Base-by-base conservation (phyloP, 2,329 filamentous ascomycete species). In the Cladorrhinum sp. region DNA sequence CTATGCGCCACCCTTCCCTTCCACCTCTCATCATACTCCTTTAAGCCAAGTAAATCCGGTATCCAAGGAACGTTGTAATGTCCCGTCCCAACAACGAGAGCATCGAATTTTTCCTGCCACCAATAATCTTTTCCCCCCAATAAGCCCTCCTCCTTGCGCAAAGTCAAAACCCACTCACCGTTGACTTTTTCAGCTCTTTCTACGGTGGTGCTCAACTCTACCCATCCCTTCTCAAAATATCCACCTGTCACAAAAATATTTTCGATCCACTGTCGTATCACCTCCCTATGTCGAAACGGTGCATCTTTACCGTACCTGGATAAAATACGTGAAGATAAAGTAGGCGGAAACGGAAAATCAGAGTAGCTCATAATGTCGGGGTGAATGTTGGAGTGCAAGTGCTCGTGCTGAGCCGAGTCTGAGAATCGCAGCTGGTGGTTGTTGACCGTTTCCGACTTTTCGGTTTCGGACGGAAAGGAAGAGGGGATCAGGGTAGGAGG, bases 341-440 rank as follows among this genome's bases (percentile, higher is more conserved):
- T 72, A 6, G 72, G 68, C 0, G 82, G 78, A 45, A 75, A 71
- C 0, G 77, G 76, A 58, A 86, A 82, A 61, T 82, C 76, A 0
- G 81, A 81, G 64, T 79, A 86, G 8, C 76, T 76, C 84, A 87
- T 86, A 6, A 81, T 78, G 3, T 75, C 70, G 0, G 78, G 78
- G 48, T 79, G 79, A 55, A 86, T 81, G 66, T 86, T 87, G 29
- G 81, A 85, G 63, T 86, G 81, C 22, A 87, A 71, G n/a, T 80
- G 75, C 12, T 81, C 79, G 64, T 87, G 85, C 23, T 84, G 76
- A 1, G 80, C 78, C 0, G 81, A 80, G 60, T 84, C 81, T 1
- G 76, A 75, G 65, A 80, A 83, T 5, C 81, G 77, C 32, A 76
- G 71, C 61, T 79, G 76, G 12, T 74, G 68, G 8, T 61, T 67